These are phyloP conservation scores for Picea glauca DNA, from an alignment of 75 land plant species.

Conservation along the genomic window DNA sequence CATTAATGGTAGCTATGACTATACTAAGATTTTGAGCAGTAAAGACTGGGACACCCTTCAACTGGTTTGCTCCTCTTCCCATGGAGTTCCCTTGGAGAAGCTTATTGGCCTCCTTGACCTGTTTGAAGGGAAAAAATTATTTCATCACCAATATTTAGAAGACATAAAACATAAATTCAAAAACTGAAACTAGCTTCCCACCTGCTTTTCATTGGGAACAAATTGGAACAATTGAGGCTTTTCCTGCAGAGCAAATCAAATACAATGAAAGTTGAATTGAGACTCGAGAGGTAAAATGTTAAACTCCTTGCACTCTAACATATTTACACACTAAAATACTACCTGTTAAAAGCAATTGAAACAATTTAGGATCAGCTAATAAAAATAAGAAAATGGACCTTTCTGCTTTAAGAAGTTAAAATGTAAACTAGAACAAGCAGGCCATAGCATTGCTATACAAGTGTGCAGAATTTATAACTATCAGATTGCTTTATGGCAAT, in stretches of 20 bases:
- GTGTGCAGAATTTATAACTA: background rate
- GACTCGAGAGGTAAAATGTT: background rate
- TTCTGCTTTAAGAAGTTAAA: background rate
- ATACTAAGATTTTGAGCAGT: slow-evolving; percentile 78
- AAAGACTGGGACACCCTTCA: slow-evolving; percentile 92
- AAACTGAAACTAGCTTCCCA: slow-evolving; percentile 10
- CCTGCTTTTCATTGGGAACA: slow-evolving; percentile 74
- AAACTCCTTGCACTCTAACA: background rate
- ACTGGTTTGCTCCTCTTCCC: slow-evolving; percentile 25
- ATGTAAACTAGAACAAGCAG: background rate
- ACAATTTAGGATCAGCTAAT: too few species aligned
- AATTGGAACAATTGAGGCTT: slow-evolving; percentile 73
- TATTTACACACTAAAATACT: background rate
- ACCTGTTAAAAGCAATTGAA: background rate
- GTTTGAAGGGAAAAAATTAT: slow-evolving; percentile 13
- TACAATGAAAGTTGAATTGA: background rate
- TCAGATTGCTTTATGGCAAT: background rate
- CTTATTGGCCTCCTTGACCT: slow-evolving; percentile 80
- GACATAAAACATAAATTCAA: background rate
- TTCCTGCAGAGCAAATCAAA: slow-evolving; percentile 40
- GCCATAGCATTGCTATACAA: background rate
- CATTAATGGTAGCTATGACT: slow-evolving; percentile 75
- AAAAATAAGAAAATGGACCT: background rate
- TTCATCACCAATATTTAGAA: background rate
- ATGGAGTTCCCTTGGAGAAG: slow-evolving; percentile 44